phyloP scores from a whole-genome alignment of 306 rosid species.

The Echinosophora koreensis region DNA sequence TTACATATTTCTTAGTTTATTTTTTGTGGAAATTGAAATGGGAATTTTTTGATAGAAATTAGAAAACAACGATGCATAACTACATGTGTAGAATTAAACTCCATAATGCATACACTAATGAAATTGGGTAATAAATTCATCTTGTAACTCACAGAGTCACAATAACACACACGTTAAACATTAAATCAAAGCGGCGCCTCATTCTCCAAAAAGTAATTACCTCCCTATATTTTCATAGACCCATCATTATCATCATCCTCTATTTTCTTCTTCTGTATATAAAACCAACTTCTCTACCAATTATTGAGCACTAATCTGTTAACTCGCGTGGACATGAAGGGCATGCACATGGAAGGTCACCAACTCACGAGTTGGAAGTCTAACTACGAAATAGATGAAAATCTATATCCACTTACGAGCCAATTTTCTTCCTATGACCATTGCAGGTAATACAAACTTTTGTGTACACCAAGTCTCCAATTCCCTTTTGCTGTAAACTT shows the following conservation, averaged over 20 bases:
- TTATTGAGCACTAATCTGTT: constrained; percentile 1
- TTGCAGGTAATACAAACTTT: constrained; percentile 35
- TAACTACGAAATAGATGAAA: constrained; percentile 45
- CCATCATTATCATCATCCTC: constrained; percentile 18
- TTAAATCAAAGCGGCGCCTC: constrained; percentile 61
- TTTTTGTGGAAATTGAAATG: neutral
- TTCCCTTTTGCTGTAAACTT: neutral
- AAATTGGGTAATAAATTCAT: constrained; percentile 39
- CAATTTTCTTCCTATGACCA: constrained; percentile 44
- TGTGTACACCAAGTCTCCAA: too few relatives aligned
- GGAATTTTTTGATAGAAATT: neutral
- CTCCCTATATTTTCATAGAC: constrained; percentile 12
- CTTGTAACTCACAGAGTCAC: constrained; percentile 58
- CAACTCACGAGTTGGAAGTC: constrained; percentile 33
- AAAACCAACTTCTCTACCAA: neutral
- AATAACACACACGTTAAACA: constrained; percentile 49
- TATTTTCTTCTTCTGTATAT: constrained; percentile 40
- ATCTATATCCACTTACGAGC: constrained; percentile 37
- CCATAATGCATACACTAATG: neutral
- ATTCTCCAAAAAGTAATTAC: constrained; percentile 46
- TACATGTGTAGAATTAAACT: constrained; percentile 4
- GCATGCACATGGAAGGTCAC: constrained; percentile 10
- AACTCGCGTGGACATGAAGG: constrained; percentile 25
- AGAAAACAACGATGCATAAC: neutral
- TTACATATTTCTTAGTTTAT: neutral